These are phyloP conservation scores for Fusarium siculi DNA, from an alignment of 2,329 filamentous ascomycete genomes.

Conservation along the genomic window DNA sequence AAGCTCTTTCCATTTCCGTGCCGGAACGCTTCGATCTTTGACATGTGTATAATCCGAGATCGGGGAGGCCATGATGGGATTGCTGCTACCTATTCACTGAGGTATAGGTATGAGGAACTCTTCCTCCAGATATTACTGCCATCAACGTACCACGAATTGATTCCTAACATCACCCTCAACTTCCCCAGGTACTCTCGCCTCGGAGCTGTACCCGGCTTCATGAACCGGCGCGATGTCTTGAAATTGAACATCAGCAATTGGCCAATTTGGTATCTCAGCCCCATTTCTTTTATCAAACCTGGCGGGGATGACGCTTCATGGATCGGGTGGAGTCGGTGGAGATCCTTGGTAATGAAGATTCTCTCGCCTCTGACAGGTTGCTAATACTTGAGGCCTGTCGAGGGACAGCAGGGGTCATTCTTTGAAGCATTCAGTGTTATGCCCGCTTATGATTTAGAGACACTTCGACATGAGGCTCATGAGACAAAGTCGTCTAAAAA, in stretches of 20 bases:
- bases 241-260: conserved; percentile 39
- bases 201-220: conserved; percentile 24
- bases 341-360: conserved; percentile 41
- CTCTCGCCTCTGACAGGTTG: conserved; percentile 35
- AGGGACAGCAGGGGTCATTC: conserved; percentile 17
- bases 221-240: conserved; percentile 25
- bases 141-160: not conserved
- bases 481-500: conserved; percentile 5
- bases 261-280: conserved; percentile 12
- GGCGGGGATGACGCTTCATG: conserved; percentile 34
- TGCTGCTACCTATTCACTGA: not conserved
- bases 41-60: not conserved
- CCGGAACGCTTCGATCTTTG: not conserved
- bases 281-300: conserved; percentile 10
- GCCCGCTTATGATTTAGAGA: conserved; percentile 5
- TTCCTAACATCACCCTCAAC: conserved; percentile 14
- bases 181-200: conserved; percentile 19
- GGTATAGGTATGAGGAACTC: not conserved
- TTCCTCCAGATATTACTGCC: not conserved
- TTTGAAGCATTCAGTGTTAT: not conserved
- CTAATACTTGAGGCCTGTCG: conserved; percentile 2
- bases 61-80: not conserved
- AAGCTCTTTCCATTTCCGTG: not conserved
- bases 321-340: conserved; percentile 32
- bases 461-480: conserved; percentile 6